Conservation (phyloP, 257 asterid species). For the Vinca minor region DNA sequence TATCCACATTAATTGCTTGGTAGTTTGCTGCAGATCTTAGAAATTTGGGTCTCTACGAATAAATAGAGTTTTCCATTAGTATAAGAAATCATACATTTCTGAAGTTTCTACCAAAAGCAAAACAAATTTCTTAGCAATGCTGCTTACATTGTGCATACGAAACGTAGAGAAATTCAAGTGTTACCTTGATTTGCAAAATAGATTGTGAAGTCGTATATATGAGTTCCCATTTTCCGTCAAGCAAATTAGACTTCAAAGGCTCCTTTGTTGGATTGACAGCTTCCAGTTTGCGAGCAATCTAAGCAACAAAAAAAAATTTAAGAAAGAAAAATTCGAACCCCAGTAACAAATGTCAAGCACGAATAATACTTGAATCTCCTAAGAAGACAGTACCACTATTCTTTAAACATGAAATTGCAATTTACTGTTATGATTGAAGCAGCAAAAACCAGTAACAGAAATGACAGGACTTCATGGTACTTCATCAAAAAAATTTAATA, state of each 20-base stretch:
- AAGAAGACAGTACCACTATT: not conserved
- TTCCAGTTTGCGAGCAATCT: slow-evolving; percentile 64
- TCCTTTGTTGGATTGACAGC: slow-evolving; percentile 63
- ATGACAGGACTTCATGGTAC: too few species aligned
- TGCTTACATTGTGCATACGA: not conserved
- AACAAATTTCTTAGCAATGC: not conserved
- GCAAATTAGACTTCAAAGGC: slow-evolving; percentile 53
- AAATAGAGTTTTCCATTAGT: not conserved
- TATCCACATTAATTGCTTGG: slow-evolving; percentile 72
- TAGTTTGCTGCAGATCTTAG: slow-evolving; percentile 51
- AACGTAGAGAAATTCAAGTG: not conserved
- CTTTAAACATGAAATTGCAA: not conserved
- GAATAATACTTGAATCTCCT: not conserved
- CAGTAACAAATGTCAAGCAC: not conserved
- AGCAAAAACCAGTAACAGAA: too few species aligned
- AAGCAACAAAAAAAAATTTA: slow-evolving; percentile 7
- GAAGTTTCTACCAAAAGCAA: not conserved
- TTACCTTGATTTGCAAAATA: slow-evolving; percentile 62
- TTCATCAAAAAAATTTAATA: too few species aligned
- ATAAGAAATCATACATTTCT: not conserved
- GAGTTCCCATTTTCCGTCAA: slow-evolving; percentile 90
- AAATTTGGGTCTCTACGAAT: slow-evolving; percentile 68
- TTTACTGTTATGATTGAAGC: too few species aligned
- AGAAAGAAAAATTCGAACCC: not conserved
- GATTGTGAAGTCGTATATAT: slow-evolving; percentile 81